These are phyloP conservation scores for Excoecaria agallocha DNA, from an alignment of 345 rosid genomes.

Conservation along the genomic window DNA sequence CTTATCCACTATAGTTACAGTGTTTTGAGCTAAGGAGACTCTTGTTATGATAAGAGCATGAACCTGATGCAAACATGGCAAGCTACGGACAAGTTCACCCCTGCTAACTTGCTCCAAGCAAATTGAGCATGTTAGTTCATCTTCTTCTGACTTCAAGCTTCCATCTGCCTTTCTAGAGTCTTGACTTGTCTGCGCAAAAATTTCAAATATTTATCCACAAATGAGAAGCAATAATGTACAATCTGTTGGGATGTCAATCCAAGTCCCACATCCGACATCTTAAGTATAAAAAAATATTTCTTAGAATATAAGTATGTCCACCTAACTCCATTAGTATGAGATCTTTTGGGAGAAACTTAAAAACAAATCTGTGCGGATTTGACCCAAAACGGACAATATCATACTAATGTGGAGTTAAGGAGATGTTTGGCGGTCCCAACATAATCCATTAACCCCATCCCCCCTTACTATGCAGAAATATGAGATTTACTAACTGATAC, in stretches of 20 bases:
- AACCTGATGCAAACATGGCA: constrained; percentile 79
- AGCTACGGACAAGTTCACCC: constrained; percentile 67
- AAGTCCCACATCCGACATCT: too few relatives aligned
- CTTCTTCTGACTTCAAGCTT: constrained; percentile 39
- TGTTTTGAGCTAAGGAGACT: too few relatives aligned
- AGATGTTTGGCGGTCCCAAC: too few relatives aligned
- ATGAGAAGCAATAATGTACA: neutral
- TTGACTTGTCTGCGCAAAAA: constrained; percentile 40
- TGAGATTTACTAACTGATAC: neutral
- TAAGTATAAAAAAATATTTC: too few relatives aligned
- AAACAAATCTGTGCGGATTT: too few relatives aligned
- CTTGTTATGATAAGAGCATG: neutral
- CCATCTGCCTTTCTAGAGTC: constrained; percentile 39
- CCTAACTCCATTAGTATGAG: too few relatives aligned
- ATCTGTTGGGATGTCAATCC: too few relatives aligned
- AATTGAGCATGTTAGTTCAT: constrained; percentile 62
- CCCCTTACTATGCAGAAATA: neutral
- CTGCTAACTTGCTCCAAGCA: constrained; percentile 68
- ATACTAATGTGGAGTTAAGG: too few relatives aligned
- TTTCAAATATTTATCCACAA: constrained; percentile 1
- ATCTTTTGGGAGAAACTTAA: too few relatives aligned
- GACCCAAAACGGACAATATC: too few relatives aligned
- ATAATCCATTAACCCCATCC: neutral
- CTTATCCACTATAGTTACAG: too few relatives aligned
- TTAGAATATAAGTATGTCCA: too few relatives aligned